A percentile compares a stretch with the other conserved stretches of the same genome.
These are phyloP conservation scores for Primulina tabacum DNA, from an alignment of 257 asterid species.

Conservation along the genomic window DNA sequence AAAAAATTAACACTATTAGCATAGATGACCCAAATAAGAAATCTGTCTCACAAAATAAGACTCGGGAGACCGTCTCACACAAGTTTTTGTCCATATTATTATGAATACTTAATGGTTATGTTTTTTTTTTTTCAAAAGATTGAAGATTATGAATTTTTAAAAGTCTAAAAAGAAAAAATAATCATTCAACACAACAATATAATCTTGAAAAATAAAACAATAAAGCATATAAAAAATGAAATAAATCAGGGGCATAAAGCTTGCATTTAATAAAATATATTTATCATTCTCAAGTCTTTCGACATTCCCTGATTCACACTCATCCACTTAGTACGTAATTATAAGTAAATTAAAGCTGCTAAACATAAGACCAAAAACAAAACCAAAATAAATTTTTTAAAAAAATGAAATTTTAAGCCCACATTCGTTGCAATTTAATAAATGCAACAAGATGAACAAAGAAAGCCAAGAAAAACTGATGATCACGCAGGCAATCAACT, in stretches of 20 bases:
- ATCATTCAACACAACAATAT: no score
- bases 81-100: no score
- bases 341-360: not conserved
- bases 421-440: conserved; percentile 6
- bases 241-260: not conserved
- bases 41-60: no score
- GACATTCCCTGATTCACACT: conserved; percentile 37
- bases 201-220: not conserved
- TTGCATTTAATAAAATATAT: conserved; percentile 13
- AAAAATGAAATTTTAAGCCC: conserved; percentile 4
- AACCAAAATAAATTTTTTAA: not conserved
- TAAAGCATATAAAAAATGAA: not conserved
- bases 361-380: conserved; percentile 12
- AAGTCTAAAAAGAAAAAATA: no score
- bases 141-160: no score
- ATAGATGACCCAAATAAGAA: no score
- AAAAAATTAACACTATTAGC: no score
- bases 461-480: not conserved
- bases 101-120: no score
- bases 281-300: conserved; percentile 32
- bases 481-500: not conserved
- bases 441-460: not conserved
- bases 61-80: no score
- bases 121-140: no score
- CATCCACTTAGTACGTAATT: conserved; percentile 20